Conservation (phyloP, 345 rosid species). For the thale cress (Arabidopsis thaliana) region TAIR10.1 NC_003074.8:22971001-22971500, state of each 20-base stretch:
- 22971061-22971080: conserved; percentile 57
- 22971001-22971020: conserved; percentile 61
- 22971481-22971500: conserved; percentile 62
- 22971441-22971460: conserved; percentile 57
- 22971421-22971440: not conserved
- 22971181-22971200: conserved; percentile 37
- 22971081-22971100: conserved; percentile 82
- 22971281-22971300: conserved; percentile 32
- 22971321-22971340: not conserved
- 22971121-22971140: conserved; percentile 82
- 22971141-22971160: conserved; percentile 52
- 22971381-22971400: conserved; percentile 15
- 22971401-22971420: conserved; percentile 3
- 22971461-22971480: conserved; percentile 58
- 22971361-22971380: conserved; percentile 1
- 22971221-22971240: conserved; percentile 35
- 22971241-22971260: conserved; percentile 37
- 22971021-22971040: conserved; percentile 86
- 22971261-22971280: conserved; percentile 30
- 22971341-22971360: conserved; percentile 24
- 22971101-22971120: conserved; percentile 93
- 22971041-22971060: conserved; percentile 84
- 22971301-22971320: not conserved
- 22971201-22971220: conserved; percentile 33
- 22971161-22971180: conserved; percentile 11